Base-by-base conservation (phyloP, 164 flowering plant genomes). In the Piper betle region DNA sequence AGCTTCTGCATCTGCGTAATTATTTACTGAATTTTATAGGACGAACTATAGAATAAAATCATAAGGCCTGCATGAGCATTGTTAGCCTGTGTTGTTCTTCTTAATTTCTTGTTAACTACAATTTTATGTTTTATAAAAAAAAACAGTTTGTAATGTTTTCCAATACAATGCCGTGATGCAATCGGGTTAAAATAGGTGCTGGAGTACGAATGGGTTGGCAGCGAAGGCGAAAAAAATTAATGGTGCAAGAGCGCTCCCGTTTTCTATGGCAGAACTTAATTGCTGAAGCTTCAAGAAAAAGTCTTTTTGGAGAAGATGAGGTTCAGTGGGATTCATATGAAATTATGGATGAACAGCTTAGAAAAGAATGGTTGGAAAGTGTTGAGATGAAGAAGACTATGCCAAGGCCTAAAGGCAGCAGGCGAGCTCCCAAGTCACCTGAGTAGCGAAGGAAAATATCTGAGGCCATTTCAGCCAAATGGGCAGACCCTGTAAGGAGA, bases 401-500 rank as follows among this genome's bases (percentile, higher is more conserved):
- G 64, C 79, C 72, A 4, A 81, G 79, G 70, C 72, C 74, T 33
- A 75, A 74, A 69, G 83, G 83, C 64, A 74, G 79, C 80, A 85
- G 71, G 71, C 79, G 89, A 72, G 97, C 91, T 53, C 99, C 99
- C 41, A 90, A 86, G 69, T 74, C 94, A 9, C 72, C 68, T 38
- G 99, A 88, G 68, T 97, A 93, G 62, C 78, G 86, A 66, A 82
- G 77, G 73, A 93, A 84, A 73, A 93, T 93, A 48, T 77, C 99
- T 13, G 84, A 73, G 72, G 87, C 99, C 64, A 88, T 93, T 65
- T 78, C 96, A 63, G 94, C 94, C 64, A 93, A 93, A 80, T 93
- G 96, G 99, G 84, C 85, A 65, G 97, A 93, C 73, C 91, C 91
- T 64, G 99, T 90, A 80, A 83, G 98, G 11, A 12, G 12, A 12